Percentiles rank a stretch among this genome's conserved stretches.
Conservation (phyloP, 2,329 filamentous ascomycete genomes). For the Karstenula rhodostoma region DNA sequence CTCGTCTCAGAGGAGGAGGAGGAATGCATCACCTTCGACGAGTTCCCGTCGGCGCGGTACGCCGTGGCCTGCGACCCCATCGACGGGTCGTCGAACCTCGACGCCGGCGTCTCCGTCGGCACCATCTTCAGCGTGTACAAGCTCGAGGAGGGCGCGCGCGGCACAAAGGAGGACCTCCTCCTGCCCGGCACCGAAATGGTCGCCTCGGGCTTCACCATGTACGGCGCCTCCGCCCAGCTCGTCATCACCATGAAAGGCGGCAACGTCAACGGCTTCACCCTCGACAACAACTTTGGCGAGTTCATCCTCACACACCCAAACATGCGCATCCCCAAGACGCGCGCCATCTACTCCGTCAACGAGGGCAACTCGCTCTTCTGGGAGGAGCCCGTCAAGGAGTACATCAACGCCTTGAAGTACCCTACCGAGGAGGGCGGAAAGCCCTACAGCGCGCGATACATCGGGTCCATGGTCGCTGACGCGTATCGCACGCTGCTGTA, state of each 20-base stretch:
- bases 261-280: slow-evolving; percentile 94
- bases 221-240: slow-evolving; percentile 93
- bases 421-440: slow-evolving; percentile 76
- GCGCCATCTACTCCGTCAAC: slow-evolving; percentile 96
- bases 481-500: slow-evolving; percentile 96
- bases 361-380: slow-evolving; percentile 98
- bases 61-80: slow-evolving; percentile 98
- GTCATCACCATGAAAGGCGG: slow-evolving; percentile 97
- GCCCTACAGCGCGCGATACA: slow-evolving; percentile 94
- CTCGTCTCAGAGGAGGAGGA: slow-evolving; percentile 99
- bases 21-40: slow-evolving; percentile 84
- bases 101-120: slow-evolving; percentile 96
- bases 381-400: slow-evolving; percentile 85
- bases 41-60: slow-evolving; percentile 79
- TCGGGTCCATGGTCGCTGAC: slow-evolving; percentile 97
- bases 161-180: slow-evolving; percentile 84
- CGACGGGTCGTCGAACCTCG: slow-evolving; percentile 95
- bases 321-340: slow-evolving; percentile 83
- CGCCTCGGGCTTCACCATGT: slow-evolving; percentile 99
- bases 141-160: slow-evolving; percentile 77
- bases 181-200: slow-evolving; percentile 90
- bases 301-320: slow-evolving; percentile 97
- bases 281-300: slow-evolving; percentile 95
- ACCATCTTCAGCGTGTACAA: slow-evolving; percentile 97
- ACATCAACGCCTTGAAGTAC: slow-evolving; percentile 88